These are phyloP conservation scores for Suillus weaverae DNA, from an alignment of 768 basidiomycete genomes.

Conservation along the genomic window DNA sequence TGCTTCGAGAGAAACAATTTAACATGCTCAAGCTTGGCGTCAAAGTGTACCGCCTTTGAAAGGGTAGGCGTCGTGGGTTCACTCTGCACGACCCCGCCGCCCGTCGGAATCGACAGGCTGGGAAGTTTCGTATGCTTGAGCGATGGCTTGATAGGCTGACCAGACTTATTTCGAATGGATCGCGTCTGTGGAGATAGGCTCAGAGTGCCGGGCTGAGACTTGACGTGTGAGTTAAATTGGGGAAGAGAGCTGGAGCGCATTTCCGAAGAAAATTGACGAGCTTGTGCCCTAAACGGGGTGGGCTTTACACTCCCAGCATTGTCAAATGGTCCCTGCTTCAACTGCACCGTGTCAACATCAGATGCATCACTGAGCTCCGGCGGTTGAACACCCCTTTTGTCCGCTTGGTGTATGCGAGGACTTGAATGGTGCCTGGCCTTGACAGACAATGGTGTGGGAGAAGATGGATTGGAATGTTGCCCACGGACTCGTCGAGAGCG, in stretches of 20 bases:
- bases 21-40: slow-evolving; percentile 87
- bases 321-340: slow-evolving; percentile 20
- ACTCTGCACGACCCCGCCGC: slow-evolving; percentile 55
- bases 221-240: slow-evolving; percentile 4
- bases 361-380: slow-evolving; percentile 28
- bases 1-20: slow-evolving; percentile 95
- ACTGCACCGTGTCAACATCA: slow-evolving; percentile 29
- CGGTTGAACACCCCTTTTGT: slow-evolving; percentile 14
- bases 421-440: slow-evolving; percentile 11
- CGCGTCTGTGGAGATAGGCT: slow-evolving; percentile 29
- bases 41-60: slow-evolving; percentile 89
- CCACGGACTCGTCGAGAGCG: slow-evolving; percentile 40
- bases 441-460: slow-evolving; percentile 43
- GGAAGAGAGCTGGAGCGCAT: slow-evolving; percentile 10
- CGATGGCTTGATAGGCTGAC: slow-evolving; percentile 89
- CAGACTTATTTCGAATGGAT: slow-evolving; percentile 86
- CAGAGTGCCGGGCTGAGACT: neutral
- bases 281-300: slow-evolving; percentile 4
- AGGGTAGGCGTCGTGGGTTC: slow-evolving; percentile 80
- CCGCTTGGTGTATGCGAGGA: slow-evolving; percentile 14
- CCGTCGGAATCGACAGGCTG: slow-evolving; percentile 53
- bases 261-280: slow-evolving; percentile 24
- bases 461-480: slow-evolving; percentile 36
- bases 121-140: slow-evolving; percentile 71
- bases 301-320: slow-evolving; percentile 18